Percentiles rank a stretch among this genome's conserved stretches.
phyloP scores from a whole-genome alignment of 164 flowering plant genomes.

The Warburgia ugandensis region DNA sequence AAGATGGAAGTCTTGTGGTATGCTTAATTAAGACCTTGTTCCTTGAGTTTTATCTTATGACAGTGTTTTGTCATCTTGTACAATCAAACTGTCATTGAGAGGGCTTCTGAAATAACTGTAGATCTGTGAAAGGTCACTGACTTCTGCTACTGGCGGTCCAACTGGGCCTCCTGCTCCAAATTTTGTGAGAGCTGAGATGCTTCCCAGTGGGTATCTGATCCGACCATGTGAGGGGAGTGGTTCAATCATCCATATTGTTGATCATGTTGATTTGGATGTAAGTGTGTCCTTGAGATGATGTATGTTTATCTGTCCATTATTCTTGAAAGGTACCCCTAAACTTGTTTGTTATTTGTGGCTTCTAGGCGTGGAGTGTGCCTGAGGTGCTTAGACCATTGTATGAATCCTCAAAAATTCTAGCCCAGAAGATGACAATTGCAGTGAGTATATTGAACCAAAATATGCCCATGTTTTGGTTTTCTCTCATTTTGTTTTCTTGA shows the following conservation, averaged over 20 bases:
- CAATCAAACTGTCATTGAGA: background rate
- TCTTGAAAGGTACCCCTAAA: background rate
- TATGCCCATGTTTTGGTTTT: background rate
- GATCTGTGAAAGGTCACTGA: slow-evolving; percentile 82
- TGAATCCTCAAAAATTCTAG: slow-evolving; percentile 71
- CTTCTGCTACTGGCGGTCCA: slow-evolving; percentile 65
- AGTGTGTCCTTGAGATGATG: slow-evolving; percentile 7
- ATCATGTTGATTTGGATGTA: slow-evolving; percentile 78
- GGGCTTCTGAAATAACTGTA: slow-evolving; percentile 14
- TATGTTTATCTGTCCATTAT: background rate
- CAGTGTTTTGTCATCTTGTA: background rate
- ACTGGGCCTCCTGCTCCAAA: slow-evolving; percentile 44
- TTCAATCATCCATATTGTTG: slow-evolving; percentile 76
- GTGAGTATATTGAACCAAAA: slow-evolving; percentile 26
- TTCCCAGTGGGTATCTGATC: slow-evolving; percentile 73
- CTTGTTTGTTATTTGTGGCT: background rate
- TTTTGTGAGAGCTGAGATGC: slow-evolving; percentile 68
- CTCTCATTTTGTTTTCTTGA: background rate
- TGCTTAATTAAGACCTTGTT: background rate
- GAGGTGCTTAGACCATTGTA: slow-evolving; percentile 80
- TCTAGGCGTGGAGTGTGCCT: slow-evolving; percentile 61
- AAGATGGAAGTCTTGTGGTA: slow-evolving; percentile 91
- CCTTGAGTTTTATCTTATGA: background rate
- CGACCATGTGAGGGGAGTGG: slow-evolving; percentile 92
- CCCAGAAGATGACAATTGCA: slow-evolving; percentile 73